phyloP scores from a whole-genome alignment of 352 stramenopile species.

The Phytophthora cryptogea region DNA sequence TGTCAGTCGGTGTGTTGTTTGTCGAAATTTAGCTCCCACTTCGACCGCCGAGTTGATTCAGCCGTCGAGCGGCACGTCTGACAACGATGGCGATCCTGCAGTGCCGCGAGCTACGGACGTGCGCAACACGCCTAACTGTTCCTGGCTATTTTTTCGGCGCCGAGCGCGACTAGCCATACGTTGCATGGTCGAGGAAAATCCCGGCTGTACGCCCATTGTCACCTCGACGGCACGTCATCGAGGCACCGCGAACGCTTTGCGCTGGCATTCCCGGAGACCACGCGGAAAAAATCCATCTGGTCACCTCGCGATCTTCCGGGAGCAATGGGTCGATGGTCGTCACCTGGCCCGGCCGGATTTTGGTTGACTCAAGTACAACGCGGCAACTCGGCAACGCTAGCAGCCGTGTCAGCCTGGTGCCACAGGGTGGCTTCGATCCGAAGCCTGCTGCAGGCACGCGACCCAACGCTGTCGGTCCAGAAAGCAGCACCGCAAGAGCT shows the following conservation, averaged over 20 bases:
- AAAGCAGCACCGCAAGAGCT: slow-evolving; percentile 15
- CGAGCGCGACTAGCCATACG: slow-evolving; percentile 22
- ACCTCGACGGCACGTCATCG: not conserved
- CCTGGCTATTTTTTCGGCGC: slow-evolving; percentile 10
- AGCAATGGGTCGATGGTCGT: slow-evolving; percentile 7
- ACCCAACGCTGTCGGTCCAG: slow-evolving; percentile 6
- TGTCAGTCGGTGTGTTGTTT: not conserved
- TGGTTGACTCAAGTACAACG: slow-evolving; percentile 32
- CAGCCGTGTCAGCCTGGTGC: no score
- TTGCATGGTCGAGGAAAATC: slow-evolving; percentile 8
- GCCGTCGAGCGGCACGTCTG: not conserved
- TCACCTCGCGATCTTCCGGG: slow-evolving; percentile 14
- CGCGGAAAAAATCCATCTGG: slow-evolving; percentile 22
- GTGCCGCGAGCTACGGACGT: not conserved
- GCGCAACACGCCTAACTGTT: slow-evolving; percentile 14
- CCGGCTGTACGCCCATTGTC: slow-evolving; percentile 11
- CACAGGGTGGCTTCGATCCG: not conserved
- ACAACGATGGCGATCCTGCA: not conserved
- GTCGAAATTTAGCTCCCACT: not conserved
- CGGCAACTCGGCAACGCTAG: not conserved
- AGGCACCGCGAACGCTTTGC: not conserved
- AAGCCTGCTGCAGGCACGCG: not conserved
- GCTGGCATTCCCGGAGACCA: not conserved
- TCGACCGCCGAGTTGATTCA: not conserved
- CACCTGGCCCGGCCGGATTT: slow-evolving; percentile 17